Conservation (phyloP, 139 green algal genomes). For the Chlamydomonas eustigma region DNA sequence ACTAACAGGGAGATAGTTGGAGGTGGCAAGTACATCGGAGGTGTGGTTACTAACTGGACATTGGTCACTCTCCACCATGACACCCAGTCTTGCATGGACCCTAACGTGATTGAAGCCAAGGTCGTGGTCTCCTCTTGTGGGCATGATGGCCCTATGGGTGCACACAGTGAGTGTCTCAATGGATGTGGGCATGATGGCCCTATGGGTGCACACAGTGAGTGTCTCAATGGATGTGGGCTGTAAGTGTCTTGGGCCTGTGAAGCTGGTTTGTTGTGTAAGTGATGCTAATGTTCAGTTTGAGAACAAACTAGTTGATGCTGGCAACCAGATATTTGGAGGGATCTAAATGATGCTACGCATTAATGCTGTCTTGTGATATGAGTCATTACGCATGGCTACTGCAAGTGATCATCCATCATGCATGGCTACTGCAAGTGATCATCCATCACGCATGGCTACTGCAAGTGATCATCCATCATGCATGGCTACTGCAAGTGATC, state of each 20-base stretch:
- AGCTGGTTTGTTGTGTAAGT: no score
- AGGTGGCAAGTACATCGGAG: constrained; percentile 58
- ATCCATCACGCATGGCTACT: no score
- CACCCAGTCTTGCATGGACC: constrained; percentile 96
- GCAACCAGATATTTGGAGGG: no score
- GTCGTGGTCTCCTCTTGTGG: constrained; percentile 89
- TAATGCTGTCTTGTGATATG: no score
- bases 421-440: no score
- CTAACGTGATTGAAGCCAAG: constrained; percentile 85
- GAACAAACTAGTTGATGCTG: no score
- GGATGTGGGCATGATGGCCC: constrained; percentile 91
- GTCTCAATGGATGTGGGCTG: constrained; percentile 54
- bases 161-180: constrained; percentile 22
- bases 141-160: constrained; percentile 95
- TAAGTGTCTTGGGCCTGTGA: neutral
- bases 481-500: no score
- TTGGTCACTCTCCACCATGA: constrained; percentile 93
- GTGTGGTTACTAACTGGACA: constrained; percentile 98
- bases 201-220: constrained; percentile 71
- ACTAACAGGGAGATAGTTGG: constrained; percentile 11
- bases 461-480: no score
- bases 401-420: no score
- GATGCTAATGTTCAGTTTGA: no score
- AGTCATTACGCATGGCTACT: no score
- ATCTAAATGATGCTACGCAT: neutral